Base-by-base conservation (phyloP, 768 basidiomycete genomes). In the Auriscalpium vulgare region DNA sequence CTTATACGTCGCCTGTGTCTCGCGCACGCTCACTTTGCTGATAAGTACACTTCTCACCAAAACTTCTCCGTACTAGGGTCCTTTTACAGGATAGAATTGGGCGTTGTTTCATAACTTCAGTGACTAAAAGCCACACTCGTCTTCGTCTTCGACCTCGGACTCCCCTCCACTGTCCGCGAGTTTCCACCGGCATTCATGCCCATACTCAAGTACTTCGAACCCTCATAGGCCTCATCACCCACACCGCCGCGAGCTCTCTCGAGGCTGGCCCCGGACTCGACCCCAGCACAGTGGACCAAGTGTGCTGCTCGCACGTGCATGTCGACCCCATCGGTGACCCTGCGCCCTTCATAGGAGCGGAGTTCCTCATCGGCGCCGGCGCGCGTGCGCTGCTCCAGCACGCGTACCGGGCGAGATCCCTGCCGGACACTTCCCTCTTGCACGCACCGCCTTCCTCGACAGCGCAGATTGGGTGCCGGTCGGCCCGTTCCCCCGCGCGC, bases 401-500 rank as follows among this genome's bases (percentile, higher is more conserved):
- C 17, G 51, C 52, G 17, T 58, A 55, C 40, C 55, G 37, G 14
- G 35, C 38, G 3, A 10, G 14, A 17, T 54, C 51, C 29, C 37
- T 37, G 9, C 37, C 11, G 11, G 37, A 10, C 7, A 47, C 23
- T n/a, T 46, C 19, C 58, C 60, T n/a, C 35, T 17, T 13, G 60
- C 40, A n/a, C 58, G 61, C 43, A 62, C 46, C 49, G 37, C 11
- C 13, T 56, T 44, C 21, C 46, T 59, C 36, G 55, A 43, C 10
- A n/a, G 52, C 14, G 48, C 52, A 1, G 37, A 47, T 19, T 55
- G 55, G 47, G 40, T n/a, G n/a, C 51, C 62, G 4, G 34, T 63
- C 21, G 62, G 57, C 13, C 58, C 57, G n/a, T 62, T 63, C 43
- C 50, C 48, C n/a, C n/a, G n/a, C n/a, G n/a, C n/a, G n/a, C n/a